Evolutionary conservation across 352 stramenopile genomes (phyloP).

Genomic region (Salisapilia sapeloensis): DNA sequence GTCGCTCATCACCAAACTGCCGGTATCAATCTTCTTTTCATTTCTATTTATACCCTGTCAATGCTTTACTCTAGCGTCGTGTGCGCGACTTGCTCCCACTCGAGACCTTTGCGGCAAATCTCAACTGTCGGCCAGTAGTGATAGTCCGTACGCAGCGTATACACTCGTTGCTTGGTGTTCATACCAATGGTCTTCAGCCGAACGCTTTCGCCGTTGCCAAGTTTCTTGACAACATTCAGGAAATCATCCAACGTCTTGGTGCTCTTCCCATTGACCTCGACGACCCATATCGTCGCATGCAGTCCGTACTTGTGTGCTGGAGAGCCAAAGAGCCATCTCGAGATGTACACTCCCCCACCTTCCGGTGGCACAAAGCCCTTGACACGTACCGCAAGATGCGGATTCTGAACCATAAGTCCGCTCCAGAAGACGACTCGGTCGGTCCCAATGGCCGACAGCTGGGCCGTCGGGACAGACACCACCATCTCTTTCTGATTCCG

Average conservation of each 20-base stretch:
- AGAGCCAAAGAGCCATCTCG: conserved; percentile 82
- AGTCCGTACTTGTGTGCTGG: conserved; percentile 84
- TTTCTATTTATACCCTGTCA: conserved; percentile 1
- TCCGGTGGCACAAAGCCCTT: conserved; percentile 77
- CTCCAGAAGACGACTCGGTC: conserved; percentile 83
- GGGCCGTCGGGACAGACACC: conserved; percentile 33
- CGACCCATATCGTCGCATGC: conserved; percentile 81
- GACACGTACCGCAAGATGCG: conserved; percentile 74
- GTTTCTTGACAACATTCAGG: conserved; percentile 55
- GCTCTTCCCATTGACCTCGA: conserved; percentile 78
- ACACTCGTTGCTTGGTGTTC: conserved; percentile 80
- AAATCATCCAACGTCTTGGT: conserved; percentile 77
- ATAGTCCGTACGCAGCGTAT: conserved; percentile 84
- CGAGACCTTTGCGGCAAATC: conserved; percentile 34
- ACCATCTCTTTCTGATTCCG: conserved; percentile 55
- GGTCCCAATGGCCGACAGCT: conserved; percentile 67
- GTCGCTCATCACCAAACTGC: too few species aligned
- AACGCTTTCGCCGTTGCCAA: conserved; percentile 69
- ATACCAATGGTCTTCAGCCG: conserved; percentile 83
- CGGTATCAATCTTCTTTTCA: too few species aligned
- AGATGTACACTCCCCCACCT: conserved; percentile 78
- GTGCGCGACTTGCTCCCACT: conserved; percentile 67
- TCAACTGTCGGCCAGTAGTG: conserved; percentile 85
- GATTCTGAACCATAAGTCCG: conserved; percentile 81
- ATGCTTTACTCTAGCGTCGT: not conserved